Percentiles rank a stretch among this genome's conserved stretches.
phyloP scores from a whole-genome alignment of 1,284 basidiomycete species.

The Boletus semigastroideus region DNA sequence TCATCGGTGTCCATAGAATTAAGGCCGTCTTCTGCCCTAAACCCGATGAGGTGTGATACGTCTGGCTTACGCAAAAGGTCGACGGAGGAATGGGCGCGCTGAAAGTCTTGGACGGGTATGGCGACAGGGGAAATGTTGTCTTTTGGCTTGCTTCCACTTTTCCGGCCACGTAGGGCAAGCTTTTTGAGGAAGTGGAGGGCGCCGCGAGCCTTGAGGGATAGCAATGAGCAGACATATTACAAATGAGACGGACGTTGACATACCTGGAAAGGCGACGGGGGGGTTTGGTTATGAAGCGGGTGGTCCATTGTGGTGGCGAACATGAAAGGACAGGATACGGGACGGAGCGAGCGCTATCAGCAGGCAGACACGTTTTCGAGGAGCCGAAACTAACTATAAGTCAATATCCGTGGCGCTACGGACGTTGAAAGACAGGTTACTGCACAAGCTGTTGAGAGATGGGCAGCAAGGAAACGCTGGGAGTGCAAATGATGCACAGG shows the following conservation, averaged over 20 bases:
- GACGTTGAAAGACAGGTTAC: not conserved
- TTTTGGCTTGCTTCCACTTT: slow-evolving; percentile 18
- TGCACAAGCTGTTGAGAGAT: not conserved
- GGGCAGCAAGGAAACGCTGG: not conserved
- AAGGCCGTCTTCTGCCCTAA: slow-evolving; percentile 31
- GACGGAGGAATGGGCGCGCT: slow-evolving; percentile 33
- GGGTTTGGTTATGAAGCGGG: slow-evolving; percentile 24
- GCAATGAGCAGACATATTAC: slow-evolving; percentile 11
- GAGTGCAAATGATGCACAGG: not conserved
- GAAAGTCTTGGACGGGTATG: slow-evolving; percentile 19
- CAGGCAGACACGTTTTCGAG: slow-evolving; percentile 29
- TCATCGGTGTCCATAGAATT: slow-evolving; percentile 32
- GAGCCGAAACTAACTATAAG: slow-evolving; percentile 23
- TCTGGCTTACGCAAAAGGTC: slow-evolving; percentile 42
- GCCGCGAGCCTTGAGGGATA: slow-evolving; percentile 33
- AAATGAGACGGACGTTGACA: slow-evolving; percentile 13
- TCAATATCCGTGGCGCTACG: slow-evolving; percentile 16
- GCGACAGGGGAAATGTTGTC: slow-evolving; percentile 20
- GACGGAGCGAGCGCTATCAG: slow-evolving; percentile 22
- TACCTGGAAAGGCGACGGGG: slow-evolving; percentile 34
- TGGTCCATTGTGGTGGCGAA: slow-evolving; percentile 27
- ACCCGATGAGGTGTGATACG: slow-evolving; percentile 42
- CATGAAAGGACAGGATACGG: slow-evolving; percentile 8
- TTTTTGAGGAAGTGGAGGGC: slow-evolving; percentile 40
- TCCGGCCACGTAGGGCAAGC: slow-evolving; percentile 34